Evolutionary conservation across 2,329 filamentous ascomycete species (phyloP).

Genomic region (Elsinoe australis): DNA sequence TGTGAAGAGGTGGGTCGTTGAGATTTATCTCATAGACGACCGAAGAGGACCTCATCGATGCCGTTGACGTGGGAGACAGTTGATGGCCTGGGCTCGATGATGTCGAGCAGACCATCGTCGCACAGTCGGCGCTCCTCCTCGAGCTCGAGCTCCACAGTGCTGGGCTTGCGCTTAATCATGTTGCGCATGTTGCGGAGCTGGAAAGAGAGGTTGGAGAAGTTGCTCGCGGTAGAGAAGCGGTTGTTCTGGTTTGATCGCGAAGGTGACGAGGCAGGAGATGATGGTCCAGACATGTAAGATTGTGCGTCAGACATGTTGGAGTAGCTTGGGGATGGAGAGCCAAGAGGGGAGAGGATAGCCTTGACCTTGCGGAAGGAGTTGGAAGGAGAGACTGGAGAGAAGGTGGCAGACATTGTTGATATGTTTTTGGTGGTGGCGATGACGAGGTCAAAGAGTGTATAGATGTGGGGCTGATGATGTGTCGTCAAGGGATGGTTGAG

Average conservation of each 20-base stretch:
- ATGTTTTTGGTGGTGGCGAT: background rate
- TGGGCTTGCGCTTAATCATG: conserved; percentile 23
- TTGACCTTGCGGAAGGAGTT: conserved; percentile 20
- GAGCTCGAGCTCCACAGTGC: conserved; percentile 23
- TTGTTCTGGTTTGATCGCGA: conserved; percentile 17
- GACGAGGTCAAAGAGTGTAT: conserved; percentile 1
- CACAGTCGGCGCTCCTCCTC: conserved; percentile 23
- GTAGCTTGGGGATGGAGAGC: conserved; percentile 15
- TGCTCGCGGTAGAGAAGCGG: conserved; percentile 22
- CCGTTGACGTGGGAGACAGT: conserved; percentile 18
- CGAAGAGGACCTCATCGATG: conserved; percentile 22
- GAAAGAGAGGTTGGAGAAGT: conserved; percentile 20
- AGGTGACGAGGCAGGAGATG: conserved; percentile 3
- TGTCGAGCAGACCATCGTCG: conserved; percentile 19
- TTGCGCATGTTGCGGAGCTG: conserved; percentile 19
- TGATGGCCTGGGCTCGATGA: conserved; percentile 24
- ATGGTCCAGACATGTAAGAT: conserved; percentile 1
- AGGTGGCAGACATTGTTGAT: conserved; percentile 16
- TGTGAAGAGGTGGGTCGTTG: background rate
- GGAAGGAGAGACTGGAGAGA: conserved; percentile 18
- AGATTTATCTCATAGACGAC: conserved; percentile 18
- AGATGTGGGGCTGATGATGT: conserved; percentile 8
- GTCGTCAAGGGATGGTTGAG: background rate
- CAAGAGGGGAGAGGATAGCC: conserved; percentile 19
- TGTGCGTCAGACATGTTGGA: conserved; percentile 18